Evolutionary conservation across 768 basidiomycete genomes (phyloP).

Genomic region (Pulveroboletus sp.): DNA sequence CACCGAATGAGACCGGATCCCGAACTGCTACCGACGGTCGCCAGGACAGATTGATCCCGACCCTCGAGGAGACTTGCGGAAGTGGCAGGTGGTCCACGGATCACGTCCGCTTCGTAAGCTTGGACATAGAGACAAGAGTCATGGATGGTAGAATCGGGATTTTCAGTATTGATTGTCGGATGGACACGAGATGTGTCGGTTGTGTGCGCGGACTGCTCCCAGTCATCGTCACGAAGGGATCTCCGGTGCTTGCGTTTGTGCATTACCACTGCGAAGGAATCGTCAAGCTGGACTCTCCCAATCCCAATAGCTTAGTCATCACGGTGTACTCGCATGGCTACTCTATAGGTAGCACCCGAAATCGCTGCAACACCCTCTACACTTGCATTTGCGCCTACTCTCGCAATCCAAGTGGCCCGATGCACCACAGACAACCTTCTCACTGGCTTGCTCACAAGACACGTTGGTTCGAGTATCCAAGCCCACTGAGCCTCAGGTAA

Average conservation of each 20-base stretch:
- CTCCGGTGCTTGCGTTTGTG: slow-evolving; percentile 26
- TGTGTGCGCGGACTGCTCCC: slow-evolving; percentile 3
- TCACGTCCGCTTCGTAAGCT: slow-evolving; percentile 74
- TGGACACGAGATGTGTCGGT: background rate
- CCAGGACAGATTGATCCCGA: slow-evolving; percentile 5
- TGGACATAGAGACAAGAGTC: slow-evolving; percentile 47
- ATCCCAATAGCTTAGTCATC: background rate
- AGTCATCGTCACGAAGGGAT: slow-evolving; percentile 5
- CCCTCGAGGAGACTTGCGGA: slow-evolving; percentile 35
- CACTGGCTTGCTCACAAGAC: no score
- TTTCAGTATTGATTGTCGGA: background rate
- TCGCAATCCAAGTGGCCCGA: no score
- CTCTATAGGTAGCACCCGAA: no score
- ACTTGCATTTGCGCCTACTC: no score
- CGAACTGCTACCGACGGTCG: slow-evolving; percentile 5
- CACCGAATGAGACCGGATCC: slow-evolving; percentile 35
- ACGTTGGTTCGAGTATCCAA: no score
- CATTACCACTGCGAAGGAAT: slow-evolving; percentile 4
- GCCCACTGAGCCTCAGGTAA: no score
- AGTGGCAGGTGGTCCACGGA: slow-evolving; percentile 46
- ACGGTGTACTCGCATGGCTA: no score
- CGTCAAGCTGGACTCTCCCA: background rate
- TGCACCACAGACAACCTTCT: no score
- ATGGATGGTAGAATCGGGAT: background rate
- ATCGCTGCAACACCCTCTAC: no score